Conservation (phyloP, 805 yeast species). For the Wickerhamiella cacticola region DNA sequence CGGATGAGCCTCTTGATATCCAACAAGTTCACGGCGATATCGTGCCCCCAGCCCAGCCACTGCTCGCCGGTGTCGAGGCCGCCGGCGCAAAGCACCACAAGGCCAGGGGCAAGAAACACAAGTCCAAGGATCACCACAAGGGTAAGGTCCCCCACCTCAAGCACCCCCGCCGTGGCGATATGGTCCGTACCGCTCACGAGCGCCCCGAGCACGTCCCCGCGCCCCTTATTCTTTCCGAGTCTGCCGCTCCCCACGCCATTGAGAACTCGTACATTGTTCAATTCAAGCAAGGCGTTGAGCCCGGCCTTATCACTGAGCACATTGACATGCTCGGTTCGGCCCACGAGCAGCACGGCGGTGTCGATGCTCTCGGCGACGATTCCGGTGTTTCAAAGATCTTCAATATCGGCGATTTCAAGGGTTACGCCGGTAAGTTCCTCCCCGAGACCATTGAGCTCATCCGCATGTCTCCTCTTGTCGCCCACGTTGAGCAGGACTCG, state of each 20-base stretch:
- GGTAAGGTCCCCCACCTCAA: constrained; percentile 6
- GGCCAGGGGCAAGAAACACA: constrained; percentile 6
- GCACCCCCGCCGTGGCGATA: not conserved
- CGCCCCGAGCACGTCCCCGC: constrained; percentile 25
- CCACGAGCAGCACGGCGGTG: constrained; percentile 23
- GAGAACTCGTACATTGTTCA: constrained; percentile 57
- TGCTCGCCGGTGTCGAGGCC: constrained; percentile 8
- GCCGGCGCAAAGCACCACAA: not conserved
- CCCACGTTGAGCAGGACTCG: constrained; percentile 52
- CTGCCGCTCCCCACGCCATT: constrained; percentile 27
- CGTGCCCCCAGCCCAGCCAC: constrained; percentile 8
- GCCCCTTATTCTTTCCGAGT: constrained; percentile 38
- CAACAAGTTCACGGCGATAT: constrained; percentile 6
- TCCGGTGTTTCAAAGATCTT: constrained; percentile 29
- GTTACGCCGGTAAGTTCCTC: constrained; percentile 79
- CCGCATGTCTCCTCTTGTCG: constrained; percentile 43
- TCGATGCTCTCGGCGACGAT: constrained; percentile 32
- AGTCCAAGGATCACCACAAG: constrained; percentile 3
- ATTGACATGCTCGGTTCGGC: constrained; percentile 44
- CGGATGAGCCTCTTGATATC: constrained; percentile 3
- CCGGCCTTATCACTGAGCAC: constrained; percentile 51
- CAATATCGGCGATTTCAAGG: constrained; percentile 44
- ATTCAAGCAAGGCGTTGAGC: constrained; percentile 51
- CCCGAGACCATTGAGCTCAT: constrained; percentile 62
- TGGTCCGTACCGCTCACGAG: constrained; percentile 8